phyloP scores from a whole-genome alignment of 148 eudicot genomes.

The Vaccinium corymbosum region DNA sequence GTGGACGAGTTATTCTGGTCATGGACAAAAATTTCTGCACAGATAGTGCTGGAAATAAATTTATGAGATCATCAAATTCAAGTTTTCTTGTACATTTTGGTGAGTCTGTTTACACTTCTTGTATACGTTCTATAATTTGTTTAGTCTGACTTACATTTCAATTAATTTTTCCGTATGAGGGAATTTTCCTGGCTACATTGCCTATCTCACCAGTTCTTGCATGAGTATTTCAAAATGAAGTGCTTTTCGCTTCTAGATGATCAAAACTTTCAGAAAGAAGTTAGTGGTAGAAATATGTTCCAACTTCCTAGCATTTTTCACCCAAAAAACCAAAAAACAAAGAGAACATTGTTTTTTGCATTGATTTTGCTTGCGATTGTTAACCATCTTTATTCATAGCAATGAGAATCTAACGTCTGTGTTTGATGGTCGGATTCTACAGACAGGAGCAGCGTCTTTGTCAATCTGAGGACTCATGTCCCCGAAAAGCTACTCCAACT shows the following conservation, averaged over 20 bases:
- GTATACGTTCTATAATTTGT: neutral
- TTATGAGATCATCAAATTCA: conserved; percentile 63
- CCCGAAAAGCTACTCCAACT: conserved; percentile 70
- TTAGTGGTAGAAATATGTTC: neutral
- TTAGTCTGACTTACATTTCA: neutral
- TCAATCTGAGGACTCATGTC: conserved; percentile 63
- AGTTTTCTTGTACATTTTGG: conserved; percentile 68
- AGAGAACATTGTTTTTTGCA: neutral
- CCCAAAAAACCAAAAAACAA: neutral
- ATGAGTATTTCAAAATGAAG: neutral
- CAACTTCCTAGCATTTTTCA: neutral
- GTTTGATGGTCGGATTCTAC: conserved; percentile 21
- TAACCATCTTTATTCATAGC: neutral
- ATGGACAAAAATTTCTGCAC: conserved; percentile 78
- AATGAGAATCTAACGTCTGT: neutral
- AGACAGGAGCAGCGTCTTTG: conserved; percentile 79
- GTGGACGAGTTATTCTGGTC: conserved; percentile 67
- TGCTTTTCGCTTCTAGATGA: neutral
- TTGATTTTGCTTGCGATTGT: neutral
- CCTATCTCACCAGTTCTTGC: neutral
- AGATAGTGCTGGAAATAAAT: conserved; percentile 79
- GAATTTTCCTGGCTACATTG: neutral
- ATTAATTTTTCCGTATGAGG: neutral
- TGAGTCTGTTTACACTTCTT: conserved; percentile 32
- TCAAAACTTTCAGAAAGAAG: neutral